Evolutionary conservation across 306 rosid genomes (phyloP).

Genomic region (Dryas drummondii): DNA sequence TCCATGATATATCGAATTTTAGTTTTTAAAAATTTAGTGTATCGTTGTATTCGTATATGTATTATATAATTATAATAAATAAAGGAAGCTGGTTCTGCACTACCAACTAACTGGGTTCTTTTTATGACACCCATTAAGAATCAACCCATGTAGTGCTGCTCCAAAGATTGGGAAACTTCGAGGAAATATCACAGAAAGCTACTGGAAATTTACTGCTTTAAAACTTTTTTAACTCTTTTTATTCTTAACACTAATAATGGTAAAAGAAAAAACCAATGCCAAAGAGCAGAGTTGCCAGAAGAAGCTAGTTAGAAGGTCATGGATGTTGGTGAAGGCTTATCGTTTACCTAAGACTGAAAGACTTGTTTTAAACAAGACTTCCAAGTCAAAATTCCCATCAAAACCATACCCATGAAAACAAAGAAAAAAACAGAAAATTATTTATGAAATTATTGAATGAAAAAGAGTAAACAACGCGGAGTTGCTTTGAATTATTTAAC

Average conservation of each 20-base stretch:
- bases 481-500: conserved; percentile 36
- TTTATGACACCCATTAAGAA: background rate
- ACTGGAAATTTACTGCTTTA: background rate
- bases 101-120: background rate
- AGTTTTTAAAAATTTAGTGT: no score
- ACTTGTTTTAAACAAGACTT: conserved; percentile 47
- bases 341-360: conserved; percentile 23
- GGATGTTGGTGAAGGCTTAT: conserved; percentile 4
- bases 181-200: conserved; percentile 32
- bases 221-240: background rate
- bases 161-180: conserved; percentile 28
- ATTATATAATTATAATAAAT: no score
- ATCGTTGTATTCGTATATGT: no score
- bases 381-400: conserved; percentile 41
- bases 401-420: background rate
- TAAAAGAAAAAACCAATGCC: background rate
- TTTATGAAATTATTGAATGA: background rate
- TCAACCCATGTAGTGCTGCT: background rate
- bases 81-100: background rate
- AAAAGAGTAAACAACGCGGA: conserved; percentile 35
- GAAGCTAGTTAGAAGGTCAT: background rate
- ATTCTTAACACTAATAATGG: no score
- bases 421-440: background rate
- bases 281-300: background rate
- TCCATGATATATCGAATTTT: no score